These are phyloP conservation scores for Ottelia alismoides DNA, from an alignment of 106 monocot genomes.

Conservation along the genomic window DNA sequence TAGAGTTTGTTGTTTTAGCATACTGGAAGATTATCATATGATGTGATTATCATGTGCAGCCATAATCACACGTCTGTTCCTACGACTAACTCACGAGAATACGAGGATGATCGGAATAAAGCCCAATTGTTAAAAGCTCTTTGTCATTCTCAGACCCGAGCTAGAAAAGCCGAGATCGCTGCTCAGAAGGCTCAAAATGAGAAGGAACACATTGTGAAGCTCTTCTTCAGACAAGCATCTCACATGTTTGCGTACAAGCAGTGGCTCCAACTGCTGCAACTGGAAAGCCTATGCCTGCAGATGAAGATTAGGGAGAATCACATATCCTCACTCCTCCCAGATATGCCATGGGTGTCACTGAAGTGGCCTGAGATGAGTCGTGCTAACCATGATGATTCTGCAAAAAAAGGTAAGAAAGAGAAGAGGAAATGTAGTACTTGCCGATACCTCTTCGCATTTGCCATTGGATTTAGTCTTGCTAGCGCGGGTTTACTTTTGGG, in stretches of 20 bases:
- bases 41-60: too few relatives aligned
- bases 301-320: slow-evolving; percentile 46
- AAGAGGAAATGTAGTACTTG: slow-evolving; percentile 2
- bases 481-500: slow-evolving; percentile 4
- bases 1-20: too few relatives aligned
- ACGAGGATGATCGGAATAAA: background rate
- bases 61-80: too few relatives aligned
- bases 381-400: too few relatives aligned
- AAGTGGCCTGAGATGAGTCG: slow-evolving; percentile 3
- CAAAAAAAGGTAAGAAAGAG: background rate
- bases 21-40: too few relatives aligned
- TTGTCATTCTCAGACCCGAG: slow-evolving; percentile 3
- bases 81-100: too few relatives aligned
- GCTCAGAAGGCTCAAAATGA: too few relatives aligned
- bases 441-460: slow-evolving; percentile 1
- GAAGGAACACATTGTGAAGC: slow-evolving; percentile 71
- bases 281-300: slow-evolving; percentile 61
- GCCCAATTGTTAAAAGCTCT: slow-evolving; percentile 7
- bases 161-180: slow-evolving; percentile 45
- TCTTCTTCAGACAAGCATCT: too few relatives aligned
- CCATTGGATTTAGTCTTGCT: slow-evolving; percentile 4
- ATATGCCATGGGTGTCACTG: slow-evolving; percentile 43
- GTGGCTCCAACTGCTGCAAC: slow-evolving; percentile 65
- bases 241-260: slow-evolving; percentile 79
- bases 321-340: slow-evolving; percentile 27